A percentile compares a stretch with the other conserved stretches of the same genome.
Conservation (phyloP, 1,284 basidiomycete species). For the Irpex sp. region DNA sequence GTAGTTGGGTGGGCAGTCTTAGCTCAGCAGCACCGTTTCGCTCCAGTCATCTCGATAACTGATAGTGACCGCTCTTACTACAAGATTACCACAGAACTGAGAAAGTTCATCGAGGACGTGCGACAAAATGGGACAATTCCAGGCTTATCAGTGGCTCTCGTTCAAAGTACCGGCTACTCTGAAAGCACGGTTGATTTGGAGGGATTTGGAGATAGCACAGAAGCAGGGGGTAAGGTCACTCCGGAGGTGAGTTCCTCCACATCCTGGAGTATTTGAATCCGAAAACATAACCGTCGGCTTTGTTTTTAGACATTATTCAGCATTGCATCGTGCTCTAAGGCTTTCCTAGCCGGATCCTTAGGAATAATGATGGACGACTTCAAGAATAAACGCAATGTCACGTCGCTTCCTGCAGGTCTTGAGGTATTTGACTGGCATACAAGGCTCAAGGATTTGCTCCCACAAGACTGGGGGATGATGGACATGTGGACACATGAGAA, state of each 20-base stretch:
- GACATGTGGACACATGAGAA: constrained; percentile 29
- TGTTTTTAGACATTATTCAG: constrained; percentile 31
- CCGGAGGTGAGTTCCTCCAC: no score
- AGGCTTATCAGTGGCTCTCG: constrained; percentile 10
- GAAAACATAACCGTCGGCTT: not conserved
- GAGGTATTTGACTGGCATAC: constrained; percentile 29
- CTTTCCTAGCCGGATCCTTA: constrained; percentile 32
- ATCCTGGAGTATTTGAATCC: no score
- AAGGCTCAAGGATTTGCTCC: constrained; percentile 29
- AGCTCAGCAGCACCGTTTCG: not conserved
- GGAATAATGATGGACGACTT: constrained; percentile 36
- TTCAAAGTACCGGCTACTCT: constrained; percentile 8
- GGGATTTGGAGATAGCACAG: not conserved
- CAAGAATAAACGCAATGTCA: constrained; percentile 27
- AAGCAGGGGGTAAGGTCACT: no score
- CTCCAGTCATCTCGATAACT: not conserved
- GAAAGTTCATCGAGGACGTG: not conserved
- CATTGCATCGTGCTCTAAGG: constrained; percentile 32
- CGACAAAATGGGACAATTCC: not conserved
- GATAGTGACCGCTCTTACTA: not conserved
- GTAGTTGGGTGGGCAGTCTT: not conserved
- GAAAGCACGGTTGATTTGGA: not conserved
- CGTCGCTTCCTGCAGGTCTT: constrained; percentile 28
- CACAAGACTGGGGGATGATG: constrained; percentile 30
- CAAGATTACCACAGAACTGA: not conserved